A percentile compares a stretch with the other conserved stretches of the same genome.
Evolutionary conservation across 805 yeast genomes (phyloP).

Genomic region (Teunomyces aglyptinius): DNA sequence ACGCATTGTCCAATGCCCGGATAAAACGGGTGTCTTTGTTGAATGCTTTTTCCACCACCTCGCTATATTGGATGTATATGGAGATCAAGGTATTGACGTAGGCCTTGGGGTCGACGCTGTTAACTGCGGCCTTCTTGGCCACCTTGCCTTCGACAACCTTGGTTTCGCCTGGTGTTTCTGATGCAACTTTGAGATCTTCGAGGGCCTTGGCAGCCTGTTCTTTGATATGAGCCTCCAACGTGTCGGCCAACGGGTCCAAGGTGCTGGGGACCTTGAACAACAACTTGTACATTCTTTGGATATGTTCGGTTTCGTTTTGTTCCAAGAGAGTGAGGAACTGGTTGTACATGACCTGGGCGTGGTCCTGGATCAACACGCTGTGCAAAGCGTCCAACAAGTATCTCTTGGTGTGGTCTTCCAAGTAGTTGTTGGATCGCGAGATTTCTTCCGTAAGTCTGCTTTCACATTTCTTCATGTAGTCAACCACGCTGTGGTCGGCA

Average conservation of each 20-base stretch:
- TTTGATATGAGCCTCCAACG: slow-evolving; percentile 71
- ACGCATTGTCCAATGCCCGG: slow-evolving; percentile 86
- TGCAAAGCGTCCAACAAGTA: slow-evolving; percentile 76
- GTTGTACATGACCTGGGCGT: slow-evolving; percentile 69
- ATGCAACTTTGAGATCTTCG: slow-evolving; percentile 46
- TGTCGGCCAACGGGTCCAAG: slow-evolving; percentile 70
- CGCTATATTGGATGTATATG: slow-evolving; percentile 66
- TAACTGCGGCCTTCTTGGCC: slow-evolving; percentile 17
- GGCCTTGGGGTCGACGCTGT: slow-evolving; percentile 64
- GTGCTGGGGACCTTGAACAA: slow-evolving; percentile 78
- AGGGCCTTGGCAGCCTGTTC: slow-evolving; percentile 48
- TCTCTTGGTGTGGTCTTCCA: slow-evolving; percentile 83
- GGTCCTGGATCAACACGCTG: slow-evolving; percentile 71
- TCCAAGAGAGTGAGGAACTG: slow-evolving; percentile 77
- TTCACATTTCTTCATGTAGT: slow-evolving; percentile 85
- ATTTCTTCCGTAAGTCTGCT: slow-evolving; percentile 81
- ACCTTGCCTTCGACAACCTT: slow-evolving; percentile 14
- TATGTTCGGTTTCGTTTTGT: slow-evolving; percentile 67
- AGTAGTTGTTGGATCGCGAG: slow-evolving; percentile 68
- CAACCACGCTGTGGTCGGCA: slow-evolving; percentile 76
- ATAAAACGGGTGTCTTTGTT: slow-evolving; percentile 74
- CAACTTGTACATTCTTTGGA: slow-evolving; percentile 71
- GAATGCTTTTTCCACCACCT: slow-evolving; percentile 65
- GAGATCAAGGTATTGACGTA: slow-evolving; percentile 76
- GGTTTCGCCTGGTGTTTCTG: slow-evolving; percentile 22